Percentiles rank a stretch among this genome's conserved stretches.
These are phyloP conservation scores for Coemansia reversa DNA, from an alignment of 192 early-diverging fungal species.

Conservation along the genomic window DNA sequence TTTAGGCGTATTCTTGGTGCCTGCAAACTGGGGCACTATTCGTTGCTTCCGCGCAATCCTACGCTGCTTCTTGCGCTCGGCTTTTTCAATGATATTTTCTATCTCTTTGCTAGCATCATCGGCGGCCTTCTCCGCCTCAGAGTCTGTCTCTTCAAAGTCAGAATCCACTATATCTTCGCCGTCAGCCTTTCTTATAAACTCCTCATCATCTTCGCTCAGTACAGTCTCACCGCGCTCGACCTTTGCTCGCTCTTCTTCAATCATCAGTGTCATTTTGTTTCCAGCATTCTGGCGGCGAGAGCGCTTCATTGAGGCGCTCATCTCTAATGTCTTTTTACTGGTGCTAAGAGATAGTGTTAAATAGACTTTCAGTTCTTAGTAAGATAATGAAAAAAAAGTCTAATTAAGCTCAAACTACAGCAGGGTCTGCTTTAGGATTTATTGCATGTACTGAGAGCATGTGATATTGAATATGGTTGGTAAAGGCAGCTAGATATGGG, in stretches of 20 bases:
- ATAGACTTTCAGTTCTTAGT: too few species aligned
- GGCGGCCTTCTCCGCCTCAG: slow-evolving; percentile 36
- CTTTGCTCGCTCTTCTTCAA: slow-evolving; percentile 47
- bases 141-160: slow-evolving; percentile 51
- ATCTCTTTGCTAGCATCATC: slow-evolving; percentile 28
- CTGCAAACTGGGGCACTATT: slow-evolving; percentile 41
- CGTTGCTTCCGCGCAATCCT: slow-evolving; percentile 32
- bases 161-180: slow-evolving; percentile 40
- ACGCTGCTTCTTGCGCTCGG: slow-evolving; percentile 32
- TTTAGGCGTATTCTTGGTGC: slow-evolving; percentile 7
- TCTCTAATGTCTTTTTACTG: too few species aligned
- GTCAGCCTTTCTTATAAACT: slow-evolving; percentile 32
- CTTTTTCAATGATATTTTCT: slow-evolving; percentile 22
- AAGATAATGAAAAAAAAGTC: too few species aligned
- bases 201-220: slow-evolving; percentile 48
- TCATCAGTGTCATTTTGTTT: slow-evolving; percentile 47
- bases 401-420: too few species aligned
- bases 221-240: slow-evolving; percentile 27
- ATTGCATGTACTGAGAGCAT: too few species aligned
- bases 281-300: slow-evolving; percentile 49
- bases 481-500: too few species aligned
- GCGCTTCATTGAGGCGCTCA: slow-evolving; percentile 12
- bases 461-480: too few species aligned
- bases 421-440: too few species aligned
- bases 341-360: too few species aligned